Evolutionary conservation across 495 filamentous ascomycete genomes (phyloP), one percentile per base, ranked within the genome.

Genomic region (Penicillium egyptiacum): DNA sequence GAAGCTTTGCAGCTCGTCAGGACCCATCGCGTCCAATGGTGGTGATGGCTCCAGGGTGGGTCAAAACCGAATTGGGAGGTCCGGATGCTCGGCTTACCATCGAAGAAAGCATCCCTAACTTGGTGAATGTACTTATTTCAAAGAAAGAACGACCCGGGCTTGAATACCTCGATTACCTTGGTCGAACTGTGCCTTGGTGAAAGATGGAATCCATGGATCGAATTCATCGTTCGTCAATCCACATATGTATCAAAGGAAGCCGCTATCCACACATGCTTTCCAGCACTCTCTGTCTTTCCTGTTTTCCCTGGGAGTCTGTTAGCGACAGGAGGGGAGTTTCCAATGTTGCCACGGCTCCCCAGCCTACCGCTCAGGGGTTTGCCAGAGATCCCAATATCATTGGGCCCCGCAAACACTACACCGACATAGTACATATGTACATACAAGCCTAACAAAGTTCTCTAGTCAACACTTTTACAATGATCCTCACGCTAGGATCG

Each of bases 161-260:
- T 3, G 44, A 46, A 46, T 46, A 46, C 14, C 44, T 46, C 2
- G 44, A 46, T 5, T 46, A 46, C 14, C 44, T 46, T 7, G 44
- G 44, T 28, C 44, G 23, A 8, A 28, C 44, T 46, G 44, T 46
- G 1, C 44, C 44, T 46, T 46, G 44, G 44, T 46, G 44, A 46
- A 28, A 23, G 2, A 22, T 35, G 12, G 25, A 26, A 26, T 26
- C 6, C 25, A 26, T 26, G 25, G 23, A 25, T 25, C 23, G 4
- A 25, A 25, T 25, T 4, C 23, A 25, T 25, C 23, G 4, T 25
- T 25, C 6, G 9, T 28, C 26, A 10, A 30, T 10, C 28, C n/a
- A n/a, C n/a, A n/a, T n/a, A n/a, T n/a, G n/a, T 30, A 30, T 30
- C 28, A 30, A 30, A 30, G 1, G 28, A 30, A 30, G 28, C 28